Base-by-base conservation (phyloP, 176 grass and related monocot genomes). In the Eremochloa ophiuroides region DNA sequence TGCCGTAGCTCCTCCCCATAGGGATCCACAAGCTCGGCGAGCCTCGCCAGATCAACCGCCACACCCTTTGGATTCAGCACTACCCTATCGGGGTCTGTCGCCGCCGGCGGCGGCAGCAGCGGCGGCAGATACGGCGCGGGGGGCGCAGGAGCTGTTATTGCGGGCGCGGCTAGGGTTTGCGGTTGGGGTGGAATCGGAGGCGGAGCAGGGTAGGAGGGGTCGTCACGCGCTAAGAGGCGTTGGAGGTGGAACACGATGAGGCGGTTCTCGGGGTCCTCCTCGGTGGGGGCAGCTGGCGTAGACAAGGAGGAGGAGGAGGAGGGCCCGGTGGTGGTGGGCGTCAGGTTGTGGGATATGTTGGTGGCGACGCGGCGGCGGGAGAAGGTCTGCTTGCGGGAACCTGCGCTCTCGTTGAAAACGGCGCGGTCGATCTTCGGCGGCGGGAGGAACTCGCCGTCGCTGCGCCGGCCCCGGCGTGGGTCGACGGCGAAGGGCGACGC, bases 331-430 rank as follows among this genome's bases (percentile, higher is more conserved):
- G 87, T 69, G 87, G 62, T 39, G 47, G 87, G 66, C 28, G 74
- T 81, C 16, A 71, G 67, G 56, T 28, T 83, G 74, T 91, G 82
- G 28, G 83, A 62, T 53, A 82, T 74, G 79, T 89, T 83, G 44
- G 91, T 82, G 69, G 73, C 87, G 27, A 90, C 76, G 73, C 88
- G 88, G 85, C 84, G 88, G 66, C 91, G 96, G 29, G 88, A 91
- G 56, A 93, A 93, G 83, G 93, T 95, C 71, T 99, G 93, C 75
- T 93, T 93, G 74, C 93, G 97, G 63, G 92, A 95, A 17, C 95
- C 95, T 10, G 92, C 90, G 76, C 95, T 98, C 90, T 98, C 95
- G 42, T 98, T 95, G 90, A 98, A 96, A 76, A 93, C 85, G 58
- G 91, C 77, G 30, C 85, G 90, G 67, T 96, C 93, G 91, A 93